Base-by-base conservation (phyloP, 768 basidiomycete genomes). In the Rhizopogon salebrosus region DNA sequence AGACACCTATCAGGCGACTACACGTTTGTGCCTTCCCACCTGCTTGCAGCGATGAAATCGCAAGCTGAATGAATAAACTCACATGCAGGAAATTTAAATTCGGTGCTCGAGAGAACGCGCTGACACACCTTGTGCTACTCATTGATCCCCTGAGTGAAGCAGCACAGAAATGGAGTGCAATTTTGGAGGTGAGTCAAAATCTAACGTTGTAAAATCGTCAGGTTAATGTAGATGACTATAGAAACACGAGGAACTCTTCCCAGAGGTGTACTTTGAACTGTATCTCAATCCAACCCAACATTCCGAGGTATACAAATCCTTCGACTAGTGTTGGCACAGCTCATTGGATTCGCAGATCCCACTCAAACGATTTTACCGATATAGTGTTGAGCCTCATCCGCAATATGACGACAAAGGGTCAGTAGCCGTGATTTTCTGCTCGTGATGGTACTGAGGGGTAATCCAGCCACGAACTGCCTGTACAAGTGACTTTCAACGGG, bases 321-420 rank as follows among this genome's bases (percentile, higher is more conserved):
- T 35, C 6, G 14, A 13, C n/a, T 40, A 1, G 46, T 37, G n/a
- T 23, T 18, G 18, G 6, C n/a, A 27, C 26, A 43, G 31, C 60
- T 37, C 51, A 49, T 8, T 20, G 1, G 10, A 18, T 50, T 40
- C 24, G 2, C 56, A 97, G 89, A 73, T 97, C 24, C 93, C 94
- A 0, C 71, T 98, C 39, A 98, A 97, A 67, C 80, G 87, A 16
- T 98, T 98, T 74, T 98, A 97, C 66, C 86, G 89, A 6, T 92
- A 86, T 63, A 85, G 83, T 49, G 70, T 93, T 4, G 63, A 72
- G 2, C 75, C 83, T 2, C 64, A 70, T 3, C 70, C 87, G 13
- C 53, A 65, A 0, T 98, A 92, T 63, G 82, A 91, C 55, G 71
- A 79, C 16, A 66, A 79, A 36, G 89, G 92, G 91, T 93, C 64